These are phyloP conservation scores for Paracoccidioides lutzii DNA, from an alignment of 2,329 filamentous ascomycete genomes.

Conservation along the genomic window DNA sequence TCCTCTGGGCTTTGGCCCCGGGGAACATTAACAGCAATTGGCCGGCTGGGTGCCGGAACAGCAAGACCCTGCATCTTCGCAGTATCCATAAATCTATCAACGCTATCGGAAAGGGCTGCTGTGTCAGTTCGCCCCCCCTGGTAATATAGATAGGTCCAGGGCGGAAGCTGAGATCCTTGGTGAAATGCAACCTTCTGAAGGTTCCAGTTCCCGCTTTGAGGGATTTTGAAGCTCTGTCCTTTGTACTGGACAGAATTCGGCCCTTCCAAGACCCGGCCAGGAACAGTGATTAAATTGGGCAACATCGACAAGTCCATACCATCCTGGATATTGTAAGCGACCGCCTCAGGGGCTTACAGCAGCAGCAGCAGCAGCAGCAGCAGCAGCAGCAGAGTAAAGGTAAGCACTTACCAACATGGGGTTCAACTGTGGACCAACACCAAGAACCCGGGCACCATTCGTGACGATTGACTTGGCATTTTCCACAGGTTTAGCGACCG, in stretches of 20 bases:
- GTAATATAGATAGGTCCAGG: slow-evolving; percentile 20
- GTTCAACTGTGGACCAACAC: slow-evolving; percentile 37
- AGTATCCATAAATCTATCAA: background rate
- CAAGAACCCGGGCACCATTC: slow-evolving; percentile 43
- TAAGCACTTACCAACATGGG: slow-evolving; percentile 30
- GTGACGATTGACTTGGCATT: slow-evolving; percentile 56
- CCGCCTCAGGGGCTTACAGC: background rate
- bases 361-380: background rate
- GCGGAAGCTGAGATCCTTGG: slow-evolving; percentile 29
- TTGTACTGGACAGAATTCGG: slow-evolving; percentile 54
- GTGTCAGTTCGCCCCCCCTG: background rate
- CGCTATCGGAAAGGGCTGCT: background rate
- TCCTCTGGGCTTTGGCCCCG: background rate
- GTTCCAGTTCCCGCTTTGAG: slow-evolving; percentile 55
- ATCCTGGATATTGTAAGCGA: slow-evolving; percentile 14
- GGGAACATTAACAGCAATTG: background rate
- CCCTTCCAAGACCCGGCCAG: slow-evolving; percentile 51
- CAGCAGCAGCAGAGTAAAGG: background rate
- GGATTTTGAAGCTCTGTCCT: slow-evolving; percentile 19
- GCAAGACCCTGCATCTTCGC: background rate
- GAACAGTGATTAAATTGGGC: slow-evolving; percentile 55
- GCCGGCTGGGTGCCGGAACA: background rate
- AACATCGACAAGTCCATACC: slow-evolving; percentile 29
- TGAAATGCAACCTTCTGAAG: slow-evolving; percentile 47
- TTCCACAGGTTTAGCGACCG: slow-evolving; percentile 51